phyloP scores from a whole-genome alignment of 306 rosid species.

The Inga leiocalycina region DNA sequence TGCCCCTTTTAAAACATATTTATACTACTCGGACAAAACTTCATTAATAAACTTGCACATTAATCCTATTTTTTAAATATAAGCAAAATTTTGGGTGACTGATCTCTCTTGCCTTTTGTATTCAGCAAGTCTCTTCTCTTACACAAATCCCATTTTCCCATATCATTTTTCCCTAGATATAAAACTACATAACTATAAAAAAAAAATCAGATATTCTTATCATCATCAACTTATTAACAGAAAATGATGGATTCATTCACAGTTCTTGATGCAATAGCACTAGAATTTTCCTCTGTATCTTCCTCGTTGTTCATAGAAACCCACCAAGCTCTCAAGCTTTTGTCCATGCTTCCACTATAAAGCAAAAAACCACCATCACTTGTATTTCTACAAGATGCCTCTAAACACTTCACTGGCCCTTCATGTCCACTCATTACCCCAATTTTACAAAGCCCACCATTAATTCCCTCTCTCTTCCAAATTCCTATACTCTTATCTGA shows the following conservation, averaged over 20 bases:
- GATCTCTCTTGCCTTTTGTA: background rate
- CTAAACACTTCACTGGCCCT: slow-evolving; percentile 93
- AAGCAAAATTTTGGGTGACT: background rate
- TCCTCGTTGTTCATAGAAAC: slow-evolving; percentile 49
- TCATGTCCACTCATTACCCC: slow-evolving; percentile 72
- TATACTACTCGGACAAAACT: too few species aligned
- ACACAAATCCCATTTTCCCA: background rate
- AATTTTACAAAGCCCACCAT: slow-evolving; percentile 59
- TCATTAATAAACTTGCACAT: too few species aligned
- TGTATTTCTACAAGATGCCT: slow-evolving; percentile 53
- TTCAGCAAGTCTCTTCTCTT: background rate
- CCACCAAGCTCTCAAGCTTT: slow-evolving; percentile 94
- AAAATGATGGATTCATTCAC: background rate
- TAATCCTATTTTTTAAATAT: too few species aligned
- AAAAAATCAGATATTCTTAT: background rate
- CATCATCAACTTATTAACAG: background rate
- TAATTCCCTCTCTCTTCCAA: slow-evolving; percentile 78
- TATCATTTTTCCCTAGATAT: background rate
- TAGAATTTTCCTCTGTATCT: slow-evolving; percentile 21
- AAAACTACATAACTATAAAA: background rate
- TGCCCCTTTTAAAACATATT: too few species aligned
- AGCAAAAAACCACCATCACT: slow-evolving; percentile 76
- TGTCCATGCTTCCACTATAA: slow-evolving; percentile 84
- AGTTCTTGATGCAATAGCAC: background rate
- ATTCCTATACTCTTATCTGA: slow-evolving; percentile 82